Evolutionary conservation across 2,329 filamentous ascomycete species (phyloP), one percentile per base, ranked within the genome.

Genomic region (Tolypocladium cylindrosporum): DNA sequence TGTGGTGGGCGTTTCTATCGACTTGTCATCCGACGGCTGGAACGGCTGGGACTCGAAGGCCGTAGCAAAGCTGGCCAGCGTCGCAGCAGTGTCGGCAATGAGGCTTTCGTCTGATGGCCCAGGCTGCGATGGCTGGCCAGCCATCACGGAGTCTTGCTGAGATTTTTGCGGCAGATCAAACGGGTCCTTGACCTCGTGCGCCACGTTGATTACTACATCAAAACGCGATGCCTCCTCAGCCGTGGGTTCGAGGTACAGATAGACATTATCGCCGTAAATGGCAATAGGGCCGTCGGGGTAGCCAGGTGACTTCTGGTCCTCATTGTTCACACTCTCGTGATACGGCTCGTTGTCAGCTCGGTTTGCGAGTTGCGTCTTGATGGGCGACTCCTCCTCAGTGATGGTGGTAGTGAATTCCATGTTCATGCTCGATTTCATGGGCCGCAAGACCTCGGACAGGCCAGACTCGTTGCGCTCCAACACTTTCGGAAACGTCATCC

Each of bases 191-290:
- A 94, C 90, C 71, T 95, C 90, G 59, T 87, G 86, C 1, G 90
- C 90, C 8, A 93, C 90, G 62, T 95, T 95, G 67, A 94, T 85
- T 21, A 95, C 85, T 3, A 93, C 87, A 64, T 94, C 90, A 63
- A 92, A 95, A 40, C 82, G 79, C 13, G 86, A 79, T 2, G 89
- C 89, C 68, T 92, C 88, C 45, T 91, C 86, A 0, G 86, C 86
- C 1, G 87, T 90, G 0, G 90, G 90, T 68, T 95, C 90, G 45
- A 90, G 77, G 66, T 92, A 95, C 0, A 94, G 79, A 67, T 86
- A 91, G 9, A 95, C 85, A 51, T 87, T 83, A 59, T 90, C 86
- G 57, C 85, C 85, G 63, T 93, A 92, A 55, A 95, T 92, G 64
- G 88, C 86, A 57, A 93, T 87, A 0, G 90, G 90, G 0, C 90